Conservation (phyloP, 768 basidiomycete genomes). For the Boletellus sp. region DNA sequence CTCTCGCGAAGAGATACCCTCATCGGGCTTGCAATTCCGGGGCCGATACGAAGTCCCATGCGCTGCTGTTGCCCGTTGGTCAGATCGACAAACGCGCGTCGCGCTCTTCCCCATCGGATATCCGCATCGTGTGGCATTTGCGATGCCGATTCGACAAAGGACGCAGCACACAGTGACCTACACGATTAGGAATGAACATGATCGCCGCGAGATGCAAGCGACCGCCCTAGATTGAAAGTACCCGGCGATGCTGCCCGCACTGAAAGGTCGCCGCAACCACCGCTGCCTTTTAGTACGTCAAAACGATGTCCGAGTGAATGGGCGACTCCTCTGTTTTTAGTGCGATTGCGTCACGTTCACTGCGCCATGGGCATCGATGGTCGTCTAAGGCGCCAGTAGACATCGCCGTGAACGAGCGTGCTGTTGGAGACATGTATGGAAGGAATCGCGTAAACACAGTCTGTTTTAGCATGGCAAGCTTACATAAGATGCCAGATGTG, state of each 20-base stretch:
- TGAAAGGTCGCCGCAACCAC: conserved; percentile 52
- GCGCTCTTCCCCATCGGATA: conserved; percentile 53
- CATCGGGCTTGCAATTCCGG: background rate
- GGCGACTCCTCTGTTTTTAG: conserved; percentile 47
- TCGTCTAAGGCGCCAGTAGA: conserved; percentile 56
- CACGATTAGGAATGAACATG: too few species aligned
- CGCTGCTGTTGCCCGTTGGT: conserved; percentile 55
- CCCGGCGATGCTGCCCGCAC: conserved; percentile 37
- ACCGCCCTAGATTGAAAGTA: too few species aligned
- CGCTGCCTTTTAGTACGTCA: conserved; percentile 36
- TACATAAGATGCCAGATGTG: too few species aligned
- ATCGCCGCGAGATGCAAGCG: too few species aligned
- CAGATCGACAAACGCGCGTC: conserved; percentile 59
- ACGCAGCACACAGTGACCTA: too few species aligned
- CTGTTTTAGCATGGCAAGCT: too few species aligned
- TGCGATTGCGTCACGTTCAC: conserved; percentile 60
- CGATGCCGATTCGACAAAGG: conserved; percentile 50
- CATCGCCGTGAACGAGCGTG: conserved; percentile 47
- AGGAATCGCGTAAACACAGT: too few species aligned
- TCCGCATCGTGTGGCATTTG: conserved; percentile 57
- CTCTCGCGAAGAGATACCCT: too few species aligned
- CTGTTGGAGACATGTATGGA: conserved; percentile 32
- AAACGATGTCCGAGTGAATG: background rate
- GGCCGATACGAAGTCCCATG: conserved; percentile 20
- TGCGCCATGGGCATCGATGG: conserved; percentile 62